Conservation (phyloP, 2,329 filamentous ascomycete species). For the Cordyceps militaris region DNA sequence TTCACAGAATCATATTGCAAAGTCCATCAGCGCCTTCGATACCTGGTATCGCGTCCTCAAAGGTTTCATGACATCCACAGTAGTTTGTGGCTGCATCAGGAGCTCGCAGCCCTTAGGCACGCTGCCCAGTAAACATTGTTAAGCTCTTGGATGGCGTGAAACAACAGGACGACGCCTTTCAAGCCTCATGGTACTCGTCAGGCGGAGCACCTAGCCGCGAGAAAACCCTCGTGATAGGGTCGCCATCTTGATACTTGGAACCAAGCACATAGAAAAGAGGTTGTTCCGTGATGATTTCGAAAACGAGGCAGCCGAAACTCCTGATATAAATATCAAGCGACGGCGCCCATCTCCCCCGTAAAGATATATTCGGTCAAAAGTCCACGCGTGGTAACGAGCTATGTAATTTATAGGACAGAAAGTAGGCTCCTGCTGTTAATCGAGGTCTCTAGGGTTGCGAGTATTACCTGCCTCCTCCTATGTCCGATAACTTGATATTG, state of each 20-base stretch:
- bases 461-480: slow-evolving; percentile 23
- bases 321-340: slow-evolving; percentile 23
- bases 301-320: slow-evolving; percentile 27
- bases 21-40: slow-evolving; percentile 23
- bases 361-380: no score
- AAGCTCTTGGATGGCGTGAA: no score
- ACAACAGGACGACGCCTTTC: no score
- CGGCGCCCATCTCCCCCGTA: neutral
- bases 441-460: no score
- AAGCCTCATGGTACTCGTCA: no score
- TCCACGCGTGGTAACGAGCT: no score
- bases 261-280: slow-evolving; percentile 22
- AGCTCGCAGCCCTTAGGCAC: no score
- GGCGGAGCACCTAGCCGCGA: slow-evolving; percentile 19
- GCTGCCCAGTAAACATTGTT: no score
- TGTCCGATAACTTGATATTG: slow-evolving; percentile 25
- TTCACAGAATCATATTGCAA: slow-evolving; percentile 26
- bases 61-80: no score
- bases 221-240: slow-evolving; percentile 17
- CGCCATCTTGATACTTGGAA: slow-evolving; percentile 17
- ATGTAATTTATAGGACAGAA: no score
- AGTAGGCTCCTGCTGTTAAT: no score
- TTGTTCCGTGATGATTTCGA: slow-evolving; percentile 24
- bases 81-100: no score
- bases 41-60: slow-evolving; percentile 19